These are phyloP conservation scores for Eucalyptus pauciflora DNA, from an alignment of 345 rosid species.

Conservation along the genomic window DNA sequence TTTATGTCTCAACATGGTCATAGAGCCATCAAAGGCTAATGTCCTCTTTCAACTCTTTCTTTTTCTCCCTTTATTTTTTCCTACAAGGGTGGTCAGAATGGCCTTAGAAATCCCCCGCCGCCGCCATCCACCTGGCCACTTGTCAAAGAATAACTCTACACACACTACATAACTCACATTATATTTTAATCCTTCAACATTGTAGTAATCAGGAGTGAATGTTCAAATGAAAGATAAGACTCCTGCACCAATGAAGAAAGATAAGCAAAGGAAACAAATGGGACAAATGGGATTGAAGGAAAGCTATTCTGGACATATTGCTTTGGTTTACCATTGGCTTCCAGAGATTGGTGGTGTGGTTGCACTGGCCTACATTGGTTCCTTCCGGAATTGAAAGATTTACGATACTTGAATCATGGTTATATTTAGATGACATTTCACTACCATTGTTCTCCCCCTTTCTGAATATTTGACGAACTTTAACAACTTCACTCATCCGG, in stretches of 20 bases:
- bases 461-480: conserved; percentile 6
- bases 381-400: too few species aligned
- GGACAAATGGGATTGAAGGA: neutral
- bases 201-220: neutral
- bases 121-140: neutral
- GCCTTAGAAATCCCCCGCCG: too few species aligned
- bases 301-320: neutral
- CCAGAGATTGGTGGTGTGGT: neutral
- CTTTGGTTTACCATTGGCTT: neutral
- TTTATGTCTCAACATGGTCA: too few species aligned
- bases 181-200: too few species aligned
- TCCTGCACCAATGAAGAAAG: neutral
- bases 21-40: too few species aligned
- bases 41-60: too few species aligned
- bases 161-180: neutral
- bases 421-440: neutral
- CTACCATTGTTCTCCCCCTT: neutral
- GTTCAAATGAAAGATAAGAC: too few species aligned
- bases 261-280: neutral
- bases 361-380: neutral
- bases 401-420: neutral
- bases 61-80: too few species aligned
- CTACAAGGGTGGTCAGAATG: too few species aligned
- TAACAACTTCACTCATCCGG: conserved; percentile 74
- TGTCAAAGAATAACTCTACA: neutral